Conservation (phyloP, 2,329 filamentous ascomycete species). For the Rhinocladiella mackenziei region DNA sequence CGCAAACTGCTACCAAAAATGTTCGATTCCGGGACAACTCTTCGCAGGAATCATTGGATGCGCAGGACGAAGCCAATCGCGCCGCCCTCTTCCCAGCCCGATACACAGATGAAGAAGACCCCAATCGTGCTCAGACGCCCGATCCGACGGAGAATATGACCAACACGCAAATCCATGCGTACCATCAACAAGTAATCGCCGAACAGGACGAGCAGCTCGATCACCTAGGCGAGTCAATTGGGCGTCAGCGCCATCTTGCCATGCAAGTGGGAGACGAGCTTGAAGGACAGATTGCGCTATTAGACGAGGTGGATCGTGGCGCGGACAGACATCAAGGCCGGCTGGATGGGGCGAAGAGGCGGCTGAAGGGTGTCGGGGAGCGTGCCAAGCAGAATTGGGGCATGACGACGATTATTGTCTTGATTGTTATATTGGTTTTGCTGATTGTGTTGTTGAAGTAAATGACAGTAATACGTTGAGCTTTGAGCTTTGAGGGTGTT, state of each 20-base stretch:
- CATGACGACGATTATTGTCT: constrained; percentile 72
- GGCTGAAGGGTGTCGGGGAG: constrained; percentile 67
- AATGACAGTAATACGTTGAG: too few relatives aligned
- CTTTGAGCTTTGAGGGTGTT: too few relatives aligned
- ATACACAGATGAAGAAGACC: constrained; percentile 48
- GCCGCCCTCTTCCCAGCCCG: constrained; percentile 55
- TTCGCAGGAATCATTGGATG: constrained; percentile 36
- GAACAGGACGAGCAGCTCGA: constrained; percentile 96
- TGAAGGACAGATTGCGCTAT: constrained; percentile 79
- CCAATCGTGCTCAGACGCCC: constrained; percentile 51
- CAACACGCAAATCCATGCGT: constrained; percentile 82
- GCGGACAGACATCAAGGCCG: constrained; percentile 76
- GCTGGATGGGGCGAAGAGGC: constrained; percentile 68
- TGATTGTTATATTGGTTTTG: constrained; percentile 78
- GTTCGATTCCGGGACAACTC: constrained; percentile 78
- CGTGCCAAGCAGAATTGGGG: constrained; percentile 83
- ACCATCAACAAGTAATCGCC: constrained; percentile 74
- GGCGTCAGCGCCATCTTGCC: constrained; percentile 82
- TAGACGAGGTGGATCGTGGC: constrained; percentile 81
- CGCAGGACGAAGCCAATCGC: constrained; percentile 52
- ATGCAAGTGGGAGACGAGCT: constrained; percentile 97
- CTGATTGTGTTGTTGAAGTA: constrained; percentile 79
- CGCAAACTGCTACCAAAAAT: constrained; percentile 57
- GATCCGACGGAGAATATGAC: constrained; percentile 60
- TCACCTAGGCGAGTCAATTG: constrained; percentile 75